Percentiles rank a stretch among this genome's conserved stretches.
phyloP scores from a whole-genome alignment of 2,329 filamentous ascomycete genomes.

The Chlorencoelia australis region DNA sequence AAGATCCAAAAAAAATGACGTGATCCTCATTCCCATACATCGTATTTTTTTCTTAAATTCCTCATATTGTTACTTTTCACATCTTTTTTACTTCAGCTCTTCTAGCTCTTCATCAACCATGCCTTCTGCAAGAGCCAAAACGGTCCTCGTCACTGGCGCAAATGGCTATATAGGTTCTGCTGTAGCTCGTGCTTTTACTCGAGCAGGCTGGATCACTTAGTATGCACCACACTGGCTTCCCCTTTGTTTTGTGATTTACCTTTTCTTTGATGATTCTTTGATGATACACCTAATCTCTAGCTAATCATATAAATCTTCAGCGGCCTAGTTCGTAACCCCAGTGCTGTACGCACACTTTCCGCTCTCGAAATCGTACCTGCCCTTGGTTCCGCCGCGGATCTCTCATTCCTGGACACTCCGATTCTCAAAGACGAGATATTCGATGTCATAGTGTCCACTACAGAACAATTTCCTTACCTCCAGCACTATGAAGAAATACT shows the following conservation, averaged over 20 bases:
- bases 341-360: slow-evolving; percentile 24
- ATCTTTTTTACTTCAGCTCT: no score
- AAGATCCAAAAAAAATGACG: no score
- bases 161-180: slow-evolving; percentile 40
- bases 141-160: slow-evolving; percentile 37
- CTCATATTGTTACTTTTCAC: no score
- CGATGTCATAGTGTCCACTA: slow-evolving; percentile 35
- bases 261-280: no score
- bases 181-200: slow-evolving; percentile 35
- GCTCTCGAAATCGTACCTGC: slow-evolving; percentile 33
- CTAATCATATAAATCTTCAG: no score
- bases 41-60: no score
- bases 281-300: no score
- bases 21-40: no score
- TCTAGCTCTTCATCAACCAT: no score
- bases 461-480: slow-evolving; percentile 32
- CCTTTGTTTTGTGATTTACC: no score
- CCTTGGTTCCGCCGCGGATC: slow-evolving; percentile 30
- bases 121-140: slow-evolving; percentile 6
- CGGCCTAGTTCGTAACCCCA: slow-evolving; percentile 32
- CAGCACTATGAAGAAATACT: slow-evolving; percentile 31
- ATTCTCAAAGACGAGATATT: slow-evolving; percentile 22
- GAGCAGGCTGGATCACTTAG: slow-evolving; percentile 36
- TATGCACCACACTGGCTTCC: no score
- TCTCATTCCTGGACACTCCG: slow-evolving; percentile 23